phyloP scores from a whole-genome alignment of 345 rosid genomes.

The Citrus cavaleriei region DNA sequence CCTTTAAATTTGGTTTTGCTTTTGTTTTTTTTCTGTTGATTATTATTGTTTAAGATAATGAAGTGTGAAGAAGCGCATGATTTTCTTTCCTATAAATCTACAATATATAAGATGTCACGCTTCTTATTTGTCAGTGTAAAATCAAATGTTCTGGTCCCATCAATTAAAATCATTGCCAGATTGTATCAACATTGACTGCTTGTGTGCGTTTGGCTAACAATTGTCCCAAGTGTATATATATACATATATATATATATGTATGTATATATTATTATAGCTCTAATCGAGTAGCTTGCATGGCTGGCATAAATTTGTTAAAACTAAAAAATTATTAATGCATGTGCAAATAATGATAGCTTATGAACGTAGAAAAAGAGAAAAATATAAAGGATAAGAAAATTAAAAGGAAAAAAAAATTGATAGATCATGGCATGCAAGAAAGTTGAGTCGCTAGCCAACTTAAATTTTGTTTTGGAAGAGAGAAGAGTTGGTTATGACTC shows the following conservation, averaged over 20 bases:
- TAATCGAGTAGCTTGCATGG: slow-evolving; percentile 4
- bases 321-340: neutral
- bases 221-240: neutral
- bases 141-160: slow-evolving; percentile 5
- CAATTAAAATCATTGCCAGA: slow-evolving; percentile 7
- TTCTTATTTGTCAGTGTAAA: neutral
- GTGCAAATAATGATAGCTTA: neutral
- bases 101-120: neutral
- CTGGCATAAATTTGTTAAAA: neutral
- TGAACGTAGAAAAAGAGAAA: neutral
- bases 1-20: no score
- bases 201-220: neutral
- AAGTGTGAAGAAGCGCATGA: neutral
- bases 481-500: slow-evolving; percentile 15
- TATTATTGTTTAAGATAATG: neutral
- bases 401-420: neutral
- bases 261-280: neutral
- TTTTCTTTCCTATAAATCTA: neutral
- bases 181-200: neutral
- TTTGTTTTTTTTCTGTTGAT: no score
- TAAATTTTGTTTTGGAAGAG: neutral
- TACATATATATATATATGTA: no score
- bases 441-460: slow-evolving; percentile 21
- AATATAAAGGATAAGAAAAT: neutral
- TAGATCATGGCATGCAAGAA: neutral